A percentile compares a stretch with the other conserved stretches of the same genome.
Conservation (phyloP, 2,329 filamentous ascomycete genomes). For the Paramyrothecium sp. region DNA sequence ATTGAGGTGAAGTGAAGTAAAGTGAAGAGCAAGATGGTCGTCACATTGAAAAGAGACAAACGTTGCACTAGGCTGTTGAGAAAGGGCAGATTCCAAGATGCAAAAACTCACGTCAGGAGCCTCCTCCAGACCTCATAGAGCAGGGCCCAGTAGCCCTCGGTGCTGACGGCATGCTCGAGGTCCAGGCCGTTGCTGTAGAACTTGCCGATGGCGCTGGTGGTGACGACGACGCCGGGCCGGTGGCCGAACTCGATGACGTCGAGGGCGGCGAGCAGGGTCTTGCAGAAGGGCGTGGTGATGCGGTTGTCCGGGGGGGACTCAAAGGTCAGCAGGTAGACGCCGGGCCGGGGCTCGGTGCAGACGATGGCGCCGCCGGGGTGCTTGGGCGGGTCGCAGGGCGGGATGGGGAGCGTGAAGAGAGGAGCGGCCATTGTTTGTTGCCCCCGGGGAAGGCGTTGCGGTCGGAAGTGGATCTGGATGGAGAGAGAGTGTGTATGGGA, state of each 20-base stretch:
- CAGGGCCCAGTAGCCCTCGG: conserved; percentile 60
- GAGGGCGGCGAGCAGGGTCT: conserved; percentile 66
- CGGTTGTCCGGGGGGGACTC: conserved; percentile 73
- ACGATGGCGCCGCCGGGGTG: conserved; percentile 57
- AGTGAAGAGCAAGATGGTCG: too few species aligned
- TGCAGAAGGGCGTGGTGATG: conserved; percentile 66
- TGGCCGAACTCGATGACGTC: conserved; percentile 70
- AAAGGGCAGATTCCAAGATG: background rate
- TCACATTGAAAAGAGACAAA: too few species aligned
- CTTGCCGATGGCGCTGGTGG: conserved; percentile 71
- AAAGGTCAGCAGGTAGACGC: conserved; percentile 73
- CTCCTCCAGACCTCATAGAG: conserved; percentile 66
- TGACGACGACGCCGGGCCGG: conserved; percentile 71
- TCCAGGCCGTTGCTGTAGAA: conserved; percentile 87
- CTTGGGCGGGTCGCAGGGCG: conserved; percentile 32
- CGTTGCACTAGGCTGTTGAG: conserved; percentile 10
- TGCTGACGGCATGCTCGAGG: conserved; percentile 61
- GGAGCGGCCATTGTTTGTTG: background rate
- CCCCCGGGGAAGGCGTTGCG: background rate
- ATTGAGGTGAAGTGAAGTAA: too few species aligned
- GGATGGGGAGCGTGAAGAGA: conserved; percentile 51
- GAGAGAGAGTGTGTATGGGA: background rate
- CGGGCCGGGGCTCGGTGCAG: conserved; percentile 58
- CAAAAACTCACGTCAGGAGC: conserved; percentile 36
- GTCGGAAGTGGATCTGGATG: background rate